phyloP scores from a whole-genome alignment of 2,329 filamentous ascomycete species.

The Capronia americana region DNA sequence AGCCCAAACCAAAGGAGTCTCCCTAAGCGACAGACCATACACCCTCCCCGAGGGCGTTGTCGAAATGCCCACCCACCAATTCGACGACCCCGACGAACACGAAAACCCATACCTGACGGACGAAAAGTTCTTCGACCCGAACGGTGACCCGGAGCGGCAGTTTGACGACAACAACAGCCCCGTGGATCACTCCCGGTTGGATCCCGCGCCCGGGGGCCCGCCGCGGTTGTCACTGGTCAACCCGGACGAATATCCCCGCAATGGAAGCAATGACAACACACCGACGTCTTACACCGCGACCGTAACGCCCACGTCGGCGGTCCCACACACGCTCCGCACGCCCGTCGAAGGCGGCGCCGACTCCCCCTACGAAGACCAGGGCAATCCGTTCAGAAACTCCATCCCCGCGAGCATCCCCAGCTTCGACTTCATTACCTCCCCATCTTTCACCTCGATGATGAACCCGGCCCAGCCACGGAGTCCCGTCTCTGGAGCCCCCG shows the following conservation, averaged over 20 bases:
- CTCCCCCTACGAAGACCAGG: slow-evolving; percentile 37
- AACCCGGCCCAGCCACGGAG: background rate
- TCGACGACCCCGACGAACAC: slow-evolving; percentile 26
- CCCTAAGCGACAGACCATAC: slow-evolving; percentile 39
- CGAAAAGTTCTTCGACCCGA: slow-evolving; percentile 41
- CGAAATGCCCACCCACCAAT: slow-evolving; percentile 36
- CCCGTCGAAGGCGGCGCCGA: slow-evolving; percentile 21
- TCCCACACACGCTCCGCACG: slow-evolving; percentile 21
- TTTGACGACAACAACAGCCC: slow-evolving; percentile 31
- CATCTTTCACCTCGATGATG: background rate
- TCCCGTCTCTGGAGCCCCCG: slow-evolving; percentile 18
- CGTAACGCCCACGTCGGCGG: slow-evolving; percentile 37
- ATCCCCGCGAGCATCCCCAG: slow-evolving; percentile 37
- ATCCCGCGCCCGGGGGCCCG: slow-evolving; percentile 25
- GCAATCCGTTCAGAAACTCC: slow-evolving; percentile 39
- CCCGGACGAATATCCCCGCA: slow-evolving; percentile 34
- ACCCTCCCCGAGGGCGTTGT: slow-evolving; percentile 35
- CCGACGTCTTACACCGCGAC: slow-evolving; percentile 38
- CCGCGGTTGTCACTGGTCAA: slow-evolving; percentile 39
- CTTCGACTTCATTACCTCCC: slow-evolving; percentile 35
- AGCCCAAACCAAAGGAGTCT: slow-evolving; percentile 25
- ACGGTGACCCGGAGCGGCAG: slow-evolving; percentile 31
- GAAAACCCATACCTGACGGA: slow-evolving; percentile 37
- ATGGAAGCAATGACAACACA: slow-evolving; percentile 37
- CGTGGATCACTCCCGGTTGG: slow-evolving; percentile 22